A percentile compares a stretch with the other conserved stretches of the same genome.
These are phyloP conservation scores for Claviceps pazoutovae DNA, from an alignment of 2,329 filamentous ascomycete genomes.

Conservation along the genomic window DNA sequence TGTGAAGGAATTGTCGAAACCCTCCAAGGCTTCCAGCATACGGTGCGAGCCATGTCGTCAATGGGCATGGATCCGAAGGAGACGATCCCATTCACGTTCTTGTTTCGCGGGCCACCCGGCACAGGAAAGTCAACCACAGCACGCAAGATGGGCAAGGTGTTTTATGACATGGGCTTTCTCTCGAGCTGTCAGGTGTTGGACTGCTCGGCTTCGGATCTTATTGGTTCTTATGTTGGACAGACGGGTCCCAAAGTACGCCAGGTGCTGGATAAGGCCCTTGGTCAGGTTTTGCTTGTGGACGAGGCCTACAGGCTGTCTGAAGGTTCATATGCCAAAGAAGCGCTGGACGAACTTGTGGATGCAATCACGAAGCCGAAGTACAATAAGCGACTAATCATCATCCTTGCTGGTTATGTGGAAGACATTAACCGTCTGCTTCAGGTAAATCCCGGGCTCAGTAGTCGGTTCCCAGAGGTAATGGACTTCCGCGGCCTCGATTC, in stretches of 20 bases:
- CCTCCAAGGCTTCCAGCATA: constrained; percentile 34
- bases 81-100: constrained; percentile 50
- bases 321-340: constrained; percentile 42
- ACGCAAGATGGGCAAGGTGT: constrained; percentile 60
- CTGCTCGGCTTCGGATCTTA: constrained; percentile 52
- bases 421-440: constrained; percentile 51
- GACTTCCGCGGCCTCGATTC: constrained; percentile 36
- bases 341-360: constrained; percentile 39
- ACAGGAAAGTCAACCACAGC: constrained; percentile 65
- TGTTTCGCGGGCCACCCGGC: constrained; percentile 51
- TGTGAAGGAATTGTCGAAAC: constrained; percentile 38
- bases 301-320: constrained; percentile 53
- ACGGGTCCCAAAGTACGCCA: constrained; percentile 51
- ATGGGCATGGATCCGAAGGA: constrained; percentile 16
- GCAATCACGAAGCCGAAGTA: constrained; percentile 41
- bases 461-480: constrained; percentile 49
- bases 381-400: constrained; percentile 46
- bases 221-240: constrained; percentile 55
- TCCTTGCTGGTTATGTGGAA: constrained; percentile 53
- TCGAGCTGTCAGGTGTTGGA: constrained; percentile 45
- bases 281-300: constrained; percentile 56
- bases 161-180: constrained; percentile 61
- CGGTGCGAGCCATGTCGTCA: constrained; percentile 17
- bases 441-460: constrained; percentile 48
- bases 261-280: constrained; percentile 46